phyloP scores from a whole-genome alignment of 306 rosid genomes.

The Rosa lucieae region DNA sequence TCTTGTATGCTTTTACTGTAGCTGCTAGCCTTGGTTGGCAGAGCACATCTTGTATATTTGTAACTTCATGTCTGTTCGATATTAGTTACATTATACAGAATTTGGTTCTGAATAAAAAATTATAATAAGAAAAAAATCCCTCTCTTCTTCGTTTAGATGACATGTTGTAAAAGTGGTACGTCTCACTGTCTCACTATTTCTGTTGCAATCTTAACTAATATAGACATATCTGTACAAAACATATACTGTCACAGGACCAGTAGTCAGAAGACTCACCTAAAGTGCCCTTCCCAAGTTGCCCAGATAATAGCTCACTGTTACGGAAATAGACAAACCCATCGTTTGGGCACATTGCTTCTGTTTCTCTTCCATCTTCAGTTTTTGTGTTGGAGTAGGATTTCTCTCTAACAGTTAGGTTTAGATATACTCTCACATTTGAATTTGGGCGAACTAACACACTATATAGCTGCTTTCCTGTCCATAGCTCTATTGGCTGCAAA shows the following conservation, averaged over 20 bases:
- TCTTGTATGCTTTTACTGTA: not conserved
- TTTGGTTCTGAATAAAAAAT: not conserved
- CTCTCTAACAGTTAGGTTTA: slow-evolving; percentile 82
- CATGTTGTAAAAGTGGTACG: not conserved
- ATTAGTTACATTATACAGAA: not conserved
- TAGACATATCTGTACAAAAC: not conserved
- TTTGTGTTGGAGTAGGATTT: slow-evolving; percentile 59
- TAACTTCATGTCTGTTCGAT: not conserved
- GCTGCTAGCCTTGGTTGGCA: not conserved
- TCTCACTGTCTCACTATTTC: not conserved
- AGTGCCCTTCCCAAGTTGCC: slow-evolving; percentile 95
- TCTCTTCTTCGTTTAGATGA: not conserved
- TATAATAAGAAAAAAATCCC: not conserved
- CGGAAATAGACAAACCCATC: slow-evolving; percentile 93
- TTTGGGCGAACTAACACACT: slow-evolving; percentile 78
- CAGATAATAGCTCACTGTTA: slow-evolving; percentile 91
- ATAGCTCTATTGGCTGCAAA: slow-evolving; percentile 90
- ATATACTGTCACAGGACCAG: not conserved
- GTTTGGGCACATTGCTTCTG: slow-evolving; percentile 75
- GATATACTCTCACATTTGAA: slow-evolving; percentile 75
- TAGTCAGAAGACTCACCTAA: slow-evolving; percentile 59
- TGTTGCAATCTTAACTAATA: not conserved
- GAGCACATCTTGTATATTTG: not conserved
- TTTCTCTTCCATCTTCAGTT: slow-evolving; percentile 53
- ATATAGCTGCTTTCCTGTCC: slow-evolving; percentile 97